Base-by-base conservation (phyloP, 106 monocot genomes). In the Alisma plantagoaquatica region DNA sequence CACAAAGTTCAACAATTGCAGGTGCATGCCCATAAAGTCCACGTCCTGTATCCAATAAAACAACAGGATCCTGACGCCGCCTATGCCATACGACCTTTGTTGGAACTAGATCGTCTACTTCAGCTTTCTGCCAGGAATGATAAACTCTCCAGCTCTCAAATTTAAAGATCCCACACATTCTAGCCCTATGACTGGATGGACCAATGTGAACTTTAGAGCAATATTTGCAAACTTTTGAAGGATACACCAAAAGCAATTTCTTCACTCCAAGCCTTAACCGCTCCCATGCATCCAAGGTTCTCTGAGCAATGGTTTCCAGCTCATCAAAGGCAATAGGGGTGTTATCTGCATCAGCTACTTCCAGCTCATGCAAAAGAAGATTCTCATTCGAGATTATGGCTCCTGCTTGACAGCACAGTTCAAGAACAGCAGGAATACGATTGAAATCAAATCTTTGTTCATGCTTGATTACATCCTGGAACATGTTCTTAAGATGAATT, bases 11-110 rank as follows among this genome's bases (percentile, higher is more conserved):
- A 2, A 91, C 77, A 12, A 91, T 80, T 1, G 84, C 91, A 0
- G 84, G 84, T 4, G 91, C 74, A 60, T 91, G 84, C n/a, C 91
- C 91, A 57, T 91, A 91, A 54, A 56, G 84, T 2, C 62, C 91
- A 14, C 80, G 67, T 0, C 84, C 91, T 1, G 35, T 15, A 26
- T 91, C 84, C 29, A 67, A 53, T 5, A 91, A 72, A 23, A 71
- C 60, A 8, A 58, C 45, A 10, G 90, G 90, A 57, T 91, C 90
- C 0, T 77, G 74, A 7, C 80, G 77, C 30, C 90, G 62, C 18
- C 60, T 67, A 46, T 81, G 84, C 90, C 90, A 91, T 20, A 91
- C 77, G 23, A 80, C 20, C 54, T 77, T 80, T 5, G 46, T 45
- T 11, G 90, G 90, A 32, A 84, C 71, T 23, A 91, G 26, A 30